Conservation (phyloP, 257 asterid genomes). For the Capsicum chinense region DNA sequence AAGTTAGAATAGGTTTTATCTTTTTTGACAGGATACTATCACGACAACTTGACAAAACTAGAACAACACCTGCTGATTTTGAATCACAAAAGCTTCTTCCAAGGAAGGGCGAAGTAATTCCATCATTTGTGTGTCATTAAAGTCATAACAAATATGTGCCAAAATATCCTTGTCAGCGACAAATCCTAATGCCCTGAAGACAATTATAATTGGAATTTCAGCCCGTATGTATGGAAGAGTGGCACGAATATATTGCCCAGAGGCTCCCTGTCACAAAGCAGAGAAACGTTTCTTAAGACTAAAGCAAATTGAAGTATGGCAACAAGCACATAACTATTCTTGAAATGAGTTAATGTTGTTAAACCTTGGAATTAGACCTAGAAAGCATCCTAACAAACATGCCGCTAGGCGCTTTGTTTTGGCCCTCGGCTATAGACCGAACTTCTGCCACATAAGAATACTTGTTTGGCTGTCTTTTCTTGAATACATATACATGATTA, state of each 20-base stretch:
- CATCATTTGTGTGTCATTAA: constrained; percentile 92
- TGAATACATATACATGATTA: constrained; percentile 94
- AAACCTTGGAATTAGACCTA: constrained; percentile 94
- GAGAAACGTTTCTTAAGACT: constrained; percentile 14
- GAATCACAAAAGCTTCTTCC: constrained; percentile 99
- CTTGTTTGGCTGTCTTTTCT: constrained; percentile 98
- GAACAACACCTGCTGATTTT: constrained; percentile 79
- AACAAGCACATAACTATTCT: not conserved
- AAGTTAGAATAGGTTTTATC: not conserved
- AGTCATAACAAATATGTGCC: constrained; percentile 94
- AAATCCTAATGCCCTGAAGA: constrained; percentile 91
- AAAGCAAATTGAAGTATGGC: not conserved
- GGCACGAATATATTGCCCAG: constrained; percentile 95
- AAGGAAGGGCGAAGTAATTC: constrained; percentile 92
- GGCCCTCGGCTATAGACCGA: constrained; percentile 95
- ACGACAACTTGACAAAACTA: not conserved
- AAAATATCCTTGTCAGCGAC: constrained; percentile 96
- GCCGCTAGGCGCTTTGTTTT: constrained; percentile 92
- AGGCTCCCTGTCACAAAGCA: constrained; percentile 69
- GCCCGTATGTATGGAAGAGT: constrained; percentile 91
- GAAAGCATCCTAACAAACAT: constrained; percentile 99
- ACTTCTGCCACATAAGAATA: constrained; percentile 95
- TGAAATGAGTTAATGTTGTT: constrained; percentile 30
- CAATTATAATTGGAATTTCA: constrained; percentile 92
- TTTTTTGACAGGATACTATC: not conserved